Conservation (phyloP, 2,329 filamentous ascomycete species). For the Colletotrichum sp. region DNA sequence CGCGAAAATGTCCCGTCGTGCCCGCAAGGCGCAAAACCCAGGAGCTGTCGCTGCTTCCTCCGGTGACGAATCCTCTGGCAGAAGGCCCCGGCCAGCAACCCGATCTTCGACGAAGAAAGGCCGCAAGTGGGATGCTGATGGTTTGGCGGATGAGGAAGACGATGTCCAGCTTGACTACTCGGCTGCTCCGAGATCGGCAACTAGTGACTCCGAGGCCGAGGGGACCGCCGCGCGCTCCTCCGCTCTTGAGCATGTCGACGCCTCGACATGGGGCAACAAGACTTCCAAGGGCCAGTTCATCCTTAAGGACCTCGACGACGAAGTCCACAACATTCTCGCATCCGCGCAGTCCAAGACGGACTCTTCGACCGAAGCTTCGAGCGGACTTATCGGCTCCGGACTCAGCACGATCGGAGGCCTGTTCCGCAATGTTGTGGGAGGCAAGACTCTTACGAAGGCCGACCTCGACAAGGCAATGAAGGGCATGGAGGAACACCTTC, state of each 20-base stretch:
- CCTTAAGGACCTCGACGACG: conserved; percentile 89
- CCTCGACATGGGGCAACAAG: conserved; percentile 82
- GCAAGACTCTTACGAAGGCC: conserved; percentile 87
- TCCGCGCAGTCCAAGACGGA: conserved; percentile 70
- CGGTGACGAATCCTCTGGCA: conserved; percentile 75
- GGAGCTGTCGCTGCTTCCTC: conserved; percentile 72
- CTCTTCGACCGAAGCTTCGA: conserved; percentile 46
- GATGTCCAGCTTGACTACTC: conserved; percentile 89
- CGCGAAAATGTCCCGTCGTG: conserved; percentile 79
- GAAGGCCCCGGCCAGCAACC: conserved; percentile 59
- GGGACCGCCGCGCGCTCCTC: conserved; percentile 52
- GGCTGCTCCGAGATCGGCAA: conserved; percentile 55
- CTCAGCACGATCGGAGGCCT: conserved; percentile 85
- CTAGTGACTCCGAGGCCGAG: conserved; percentile 58
- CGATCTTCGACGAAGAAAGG: conserved; percentile 76
- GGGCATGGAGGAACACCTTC: conserved; percentile 92
- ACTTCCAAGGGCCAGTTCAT: conserved; percentile 92
- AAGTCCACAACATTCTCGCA: conserved; percentile 88
- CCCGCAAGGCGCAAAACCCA: conserved; percentile 72
- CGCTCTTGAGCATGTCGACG: conserved; percentile 75
- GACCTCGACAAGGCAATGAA: conserved; percentile 93
- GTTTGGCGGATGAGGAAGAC: conserved; percentile 83
- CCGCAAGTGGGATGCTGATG: conserved; percentile 91
- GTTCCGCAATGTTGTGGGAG: conserved; percentile 93
- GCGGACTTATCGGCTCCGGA: conserved; percentile 77